phyloP scores from a whole-genome alignment of 2,329 filamentous ascomycete species.

The Dactylellina leptospora region DNA sequence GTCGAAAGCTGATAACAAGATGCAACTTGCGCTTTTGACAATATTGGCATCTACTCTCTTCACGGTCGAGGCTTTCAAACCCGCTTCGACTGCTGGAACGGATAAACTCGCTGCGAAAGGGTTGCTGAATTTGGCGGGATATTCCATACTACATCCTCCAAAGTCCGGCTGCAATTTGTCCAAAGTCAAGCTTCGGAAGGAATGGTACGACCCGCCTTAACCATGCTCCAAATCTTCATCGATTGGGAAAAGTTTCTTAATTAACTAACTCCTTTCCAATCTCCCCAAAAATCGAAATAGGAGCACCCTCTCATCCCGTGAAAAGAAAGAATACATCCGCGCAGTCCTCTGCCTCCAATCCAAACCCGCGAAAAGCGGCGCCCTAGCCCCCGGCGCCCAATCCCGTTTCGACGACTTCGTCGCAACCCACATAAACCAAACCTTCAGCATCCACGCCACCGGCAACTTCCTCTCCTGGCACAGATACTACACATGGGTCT shows the following conservation, averaged over 20 bases:
- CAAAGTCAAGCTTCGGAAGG: conserved; percentile 34
- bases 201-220: conserved; percentile 21
- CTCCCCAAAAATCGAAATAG: conserved; percentile 23
- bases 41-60: conserved; percentile 18
- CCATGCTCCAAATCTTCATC: too few relatives aligned
- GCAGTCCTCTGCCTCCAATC: conserved; percentile 58
- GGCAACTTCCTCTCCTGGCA: conserved; percentile 63
- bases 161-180: conserved; percentile 31
- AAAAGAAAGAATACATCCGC: conserved; percentile 57
- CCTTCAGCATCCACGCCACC: conserved; percentile 58
- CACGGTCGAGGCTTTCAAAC: conserved; percentile 23
- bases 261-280: not conserved
- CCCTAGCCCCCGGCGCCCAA: conserved; percentile 40
- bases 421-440: conserved; percentile 58
- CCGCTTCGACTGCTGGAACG: conserved; percentile 26
- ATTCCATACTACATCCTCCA: conserved; percentile 24
- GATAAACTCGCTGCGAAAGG: conserved; percentile 42
- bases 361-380: conserved; percentile 55
- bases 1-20: too few relatives aligned
- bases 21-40: conserved; percentile 33
- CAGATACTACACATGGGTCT: conserved; percentile 61
- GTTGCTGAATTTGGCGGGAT: conserved; percentile 27
- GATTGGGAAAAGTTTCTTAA: too few relatives aligned
- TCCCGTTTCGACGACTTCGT: conserved; percentile 58
- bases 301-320: conserved; percentile 54